These are phyloP conservation scores for Pulveroboletus sp. DNA, from an alignment of 768 basidiomycete genomes.

Conservation along the genomic window DNA sequence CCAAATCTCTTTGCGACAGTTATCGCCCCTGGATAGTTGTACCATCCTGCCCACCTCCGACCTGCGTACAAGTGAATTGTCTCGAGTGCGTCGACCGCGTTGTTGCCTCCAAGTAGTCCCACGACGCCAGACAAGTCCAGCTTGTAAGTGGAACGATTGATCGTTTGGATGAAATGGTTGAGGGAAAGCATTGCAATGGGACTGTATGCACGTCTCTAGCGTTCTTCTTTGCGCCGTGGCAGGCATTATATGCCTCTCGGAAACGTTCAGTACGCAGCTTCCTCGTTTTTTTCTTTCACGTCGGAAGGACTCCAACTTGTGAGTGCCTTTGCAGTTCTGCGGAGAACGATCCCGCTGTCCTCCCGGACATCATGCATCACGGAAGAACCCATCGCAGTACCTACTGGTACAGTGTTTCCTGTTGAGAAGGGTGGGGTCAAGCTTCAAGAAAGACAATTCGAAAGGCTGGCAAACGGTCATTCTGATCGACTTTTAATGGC, in stretches of 20 bases:
- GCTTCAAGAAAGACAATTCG: too few species aligned
- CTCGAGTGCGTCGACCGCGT: conserved; percentile 30
- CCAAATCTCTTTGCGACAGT: conserved; percentile 33
- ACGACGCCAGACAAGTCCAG: conserved; percentile 29
- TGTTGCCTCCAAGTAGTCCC: conserved; percentile 33
- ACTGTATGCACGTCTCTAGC: background rate
- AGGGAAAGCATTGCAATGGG: conserved; percentile 15
- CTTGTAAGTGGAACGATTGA: conserved; percentile 16
- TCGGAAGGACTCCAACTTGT: too few species aligned
- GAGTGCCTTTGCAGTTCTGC: too few species aligned
- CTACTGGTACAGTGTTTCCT: too few species aligned
- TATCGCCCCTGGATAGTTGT: conserved; percentile 34
- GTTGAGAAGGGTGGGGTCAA: too few species aligned
- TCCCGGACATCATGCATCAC: too few species aligned
- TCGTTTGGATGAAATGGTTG: conserved; percentile 4
- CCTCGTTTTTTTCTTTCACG: too few species aligned
- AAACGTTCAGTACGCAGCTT: too few species aligned
- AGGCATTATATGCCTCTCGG: conserved; percentile 9
- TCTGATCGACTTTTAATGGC: too few species aligned
- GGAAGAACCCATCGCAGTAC: too few species aligned
- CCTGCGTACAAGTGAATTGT: conserved; percentile 31
- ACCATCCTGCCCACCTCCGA: conserved; percentile 34
- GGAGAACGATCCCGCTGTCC: too few species aligned
- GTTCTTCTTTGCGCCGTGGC: background rate
- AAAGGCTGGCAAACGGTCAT: too few species aligned